Conservation (phyloP, 768 basidiomycete genomes). For the Pleurotus tuoliensis region DNA sequence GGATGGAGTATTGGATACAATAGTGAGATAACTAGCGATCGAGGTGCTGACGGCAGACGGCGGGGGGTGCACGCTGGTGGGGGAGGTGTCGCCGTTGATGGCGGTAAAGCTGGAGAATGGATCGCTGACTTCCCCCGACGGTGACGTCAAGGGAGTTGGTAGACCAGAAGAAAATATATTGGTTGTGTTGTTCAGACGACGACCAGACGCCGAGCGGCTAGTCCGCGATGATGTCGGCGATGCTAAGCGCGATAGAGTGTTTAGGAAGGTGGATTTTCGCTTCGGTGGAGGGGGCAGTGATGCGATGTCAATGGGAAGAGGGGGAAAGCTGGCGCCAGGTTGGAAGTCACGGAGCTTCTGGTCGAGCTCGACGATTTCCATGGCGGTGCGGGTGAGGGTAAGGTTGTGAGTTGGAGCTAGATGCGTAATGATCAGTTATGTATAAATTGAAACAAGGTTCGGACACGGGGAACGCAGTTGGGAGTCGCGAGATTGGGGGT, state of each 20-base stretch:
- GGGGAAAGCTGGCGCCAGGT: constrained; percentile 53
- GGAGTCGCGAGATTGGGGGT: constrained; percentile 5
- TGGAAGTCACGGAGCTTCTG: constrained; percentile 68
- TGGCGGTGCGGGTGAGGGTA: constrained; percentile 74
- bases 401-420: constrained; percentile 86
- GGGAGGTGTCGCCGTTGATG: constrained; percentile 24
- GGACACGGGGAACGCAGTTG: neutral
- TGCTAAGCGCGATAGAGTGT: constrained; percentile 80
- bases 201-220: constrained; percentile 29
- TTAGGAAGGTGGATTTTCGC: constrained; percentile 81
- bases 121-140: constrained; percentile 54
- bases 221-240: constrained; percentile 63
- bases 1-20: constrained; percentile 61
- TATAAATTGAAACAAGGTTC: neutral
- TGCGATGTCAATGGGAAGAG: constrained; percentile 56
- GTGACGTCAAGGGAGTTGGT: constrained; percentile 47
- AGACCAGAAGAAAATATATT: constrained; percentile 25
- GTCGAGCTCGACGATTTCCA: constrained; percentile 80
- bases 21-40: constrained; percentile 78
- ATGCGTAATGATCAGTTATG: constrained; percentile 19
- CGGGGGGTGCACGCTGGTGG: constrained; percentile 17
- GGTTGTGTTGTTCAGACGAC: constrained; percentile 29
- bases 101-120: constrained; percentile 50
- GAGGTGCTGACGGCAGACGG: constrained; percentile 31
- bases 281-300: constrained; percentile 51